Evolutionary conservation across 495 filamentous ascomycete genomes (phyloP), one percentile per base, ranked within the genome.

Genomic region (Aspergillus cristatus): DNA sequence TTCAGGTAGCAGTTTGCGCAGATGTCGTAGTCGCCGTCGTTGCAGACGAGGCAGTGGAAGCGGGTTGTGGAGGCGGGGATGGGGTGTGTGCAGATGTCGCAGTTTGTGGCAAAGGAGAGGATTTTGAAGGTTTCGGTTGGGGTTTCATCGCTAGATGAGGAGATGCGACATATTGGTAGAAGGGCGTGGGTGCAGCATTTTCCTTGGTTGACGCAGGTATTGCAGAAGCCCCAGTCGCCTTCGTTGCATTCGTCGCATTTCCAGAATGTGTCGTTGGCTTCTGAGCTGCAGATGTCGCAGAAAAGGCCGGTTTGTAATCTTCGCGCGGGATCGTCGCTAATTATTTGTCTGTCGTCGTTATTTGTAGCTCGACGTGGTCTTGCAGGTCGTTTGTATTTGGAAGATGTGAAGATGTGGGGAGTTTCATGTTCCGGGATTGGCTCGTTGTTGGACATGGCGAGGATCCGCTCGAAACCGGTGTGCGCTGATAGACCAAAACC

Each of bases 221-320:
- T 81, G 60, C 88, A 95, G 49, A 84, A 94, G 1, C 88, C 88
- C 88, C 87, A 95, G 49, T 88, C 86, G 17, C 84, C 87, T 37
- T 89, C 80, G 48, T 94, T 93, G 59, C 88, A 95, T 26, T 66
- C 46, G 38, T 76, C 74, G 56, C 88, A 95, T 41, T 81, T 75
- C 87, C 86, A 95, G 53, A 80, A 87, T 53, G 81, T 85, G 15
- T 79, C 71, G 42, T 91, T 86, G 0, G 84, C 67, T 56, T 73
- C 78, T 0, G 72, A 66, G n/a, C 67, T 58, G 50, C 88, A 95
- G 28, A 73, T 70, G 17, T 76, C 72, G 59, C 88, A 95, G 56
- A 95, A 94, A 15, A 79, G 71, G n/a, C 88, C 88, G 32, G 70
- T 74, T 54, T 85, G 73, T n/a, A 93, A 60, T 13, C 84, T 67